Evolutionary conservation across 2,329 filamentous ascomycete genomes (phyloP), one percentile per base, ranked within the genome.

Genomic region (Fusarium camptoceras): DNA sequence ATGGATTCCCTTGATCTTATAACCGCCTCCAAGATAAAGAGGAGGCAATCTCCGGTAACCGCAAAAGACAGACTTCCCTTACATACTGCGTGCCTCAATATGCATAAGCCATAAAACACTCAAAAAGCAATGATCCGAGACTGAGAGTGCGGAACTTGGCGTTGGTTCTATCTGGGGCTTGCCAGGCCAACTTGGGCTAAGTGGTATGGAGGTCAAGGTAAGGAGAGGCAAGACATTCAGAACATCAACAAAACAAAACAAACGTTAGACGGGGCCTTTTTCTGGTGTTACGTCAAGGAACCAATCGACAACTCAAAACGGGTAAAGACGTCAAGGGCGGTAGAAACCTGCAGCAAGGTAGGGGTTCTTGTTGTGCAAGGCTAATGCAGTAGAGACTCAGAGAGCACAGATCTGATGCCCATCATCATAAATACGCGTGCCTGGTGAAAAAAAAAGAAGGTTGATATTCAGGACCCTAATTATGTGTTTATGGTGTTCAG

Each of bases 141-240:
- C 30, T 63, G 55, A 41, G 37, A 55, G 43, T 58, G 37, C 56
- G 50, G 64, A 59, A 51, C 72, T 69, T 64, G 60, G 68, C 61
- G 55, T 39, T 47, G 46, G 62, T 51, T 46, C 57, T 59, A 60
- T 66, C 57, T 60, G 55, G 43, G 62, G 63, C 55, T 66, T 66
- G 63, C 63, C 58, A 66, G 60, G 62, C 72, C 66, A 57, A 69
- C 71, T 75, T 62, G 51, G 68, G 71, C 48, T 60, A 71, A 65
- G 72, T 66, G 68, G 64, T 69, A 72, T 72, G 68, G 64, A 66
- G 51, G 55, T 69, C 53, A 58, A 74, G 64, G 72, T 68, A 74
- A 74, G 72, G 72, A 75, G 72, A 69, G 37, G 68, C 59, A 54
- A 72, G 68, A 71, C 71, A 73, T 67, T 54, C 48, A 73, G 66